phyloP scores from a whole-genome alignment of 2,329 filamentous ascomycete genomes.

The Fusarium sp. region DNA sequence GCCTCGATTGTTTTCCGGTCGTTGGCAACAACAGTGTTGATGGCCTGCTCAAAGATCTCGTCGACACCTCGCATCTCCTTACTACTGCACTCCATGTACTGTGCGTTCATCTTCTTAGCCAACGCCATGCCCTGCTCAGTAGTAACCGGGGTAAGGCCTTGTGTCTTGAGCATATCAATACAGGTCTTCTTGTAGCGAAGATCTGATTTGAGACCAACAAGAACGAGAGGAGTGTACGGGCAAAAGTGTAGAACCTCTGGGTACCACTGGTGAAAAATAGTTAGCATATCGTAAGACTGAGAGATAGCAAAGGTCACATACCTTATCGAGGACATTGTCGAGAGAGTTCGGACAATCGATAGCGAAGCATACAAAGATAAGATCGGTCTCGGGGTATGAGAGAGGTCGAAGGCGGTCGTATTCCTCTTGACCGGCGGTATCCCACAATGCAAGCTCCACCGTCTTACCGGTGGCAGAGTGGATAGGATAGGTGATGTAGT shows the following conservation, averaged over 20 bases:
- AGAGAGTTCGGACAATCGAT: constrained; percentile 98
- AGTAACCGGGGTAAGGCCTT: constrained; percentile 94
- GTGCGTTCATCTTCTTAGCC: constrained; percentile 91
- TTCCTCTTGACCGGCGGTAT: constrained; percentile 98
- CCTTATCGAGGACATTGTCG: constrained; percentile 99
- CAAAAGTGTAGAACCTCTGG: constrained; percentile 99
- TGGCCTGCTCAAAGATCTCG: constrained; percentile 93
- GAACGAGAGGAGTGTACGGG: constrained; percentile 93
- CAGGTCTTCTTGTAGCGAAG: constrained; percentile 94
- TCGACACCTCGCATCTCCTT: constrained; percentile 97
- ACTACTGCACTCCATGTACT: constrained; percentile 98
- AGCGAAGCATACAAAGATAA: constrained; percentile 98
- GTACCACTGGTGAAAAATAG: constrained; percentile 78
- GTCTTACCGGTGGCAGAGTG: constrained; percentile 91
- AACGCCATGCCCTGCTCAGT: constrained; percentile 88
- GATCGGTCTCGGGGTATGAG: constrained; percentile 97
- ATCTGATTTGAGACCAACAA: constrained; percentile 96
- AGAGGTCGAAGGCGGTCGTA: constrained; percentile 96
- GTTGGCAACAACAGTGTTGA: constrained; percentile 88
- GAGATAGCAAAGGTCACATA: constrained; percentile 53
- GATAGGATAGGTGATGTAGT: constrained; percentile 97
- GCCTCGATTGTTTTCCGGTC: constrained; percentile 73
- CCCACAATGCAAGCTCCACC: constrained; percentile 96
- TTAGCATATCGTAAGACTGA: constrained; percentile 8
- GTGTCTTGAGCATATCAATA: constrained; percentile 98